A percentile compares a stretch with the other conserved stretches of the same genome.
Evolutionary conservation across 2,329 filamentous ascomycete species (phyloP).

Genomic region (Conoideocrella luteorostrata): DNA sequence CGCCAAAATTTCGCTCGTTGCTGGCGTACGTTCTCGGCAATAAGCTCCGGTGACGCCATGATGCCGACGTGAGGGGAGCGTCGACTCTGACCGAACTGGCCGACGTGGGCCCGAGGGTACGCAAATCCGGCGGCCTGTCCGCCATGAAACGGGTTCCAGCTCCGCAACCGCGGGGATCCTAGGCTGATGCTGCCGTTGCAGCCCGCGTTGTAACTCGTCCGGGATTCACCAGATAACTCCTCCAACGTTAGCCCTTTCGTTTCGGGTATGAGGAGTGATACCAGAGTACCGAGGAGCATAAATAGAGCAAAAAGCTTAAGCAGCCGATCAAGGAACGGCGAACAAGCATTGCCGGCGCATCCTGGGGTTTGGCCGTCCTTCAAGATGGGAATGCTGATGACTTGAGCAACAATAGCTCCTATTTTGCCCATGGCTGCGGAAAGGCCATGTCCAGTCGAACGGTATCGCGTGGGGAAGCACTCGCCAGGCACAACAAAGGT

Average conservation of each 20-base stretch:
- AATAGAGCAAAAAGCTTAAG: conserved; percentile 75
- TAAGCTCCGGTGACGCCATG: conserved; percentile 36
- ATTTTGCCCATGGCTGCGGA: conserved; percentile 62
- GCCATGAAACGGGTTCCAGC: conserved; percentile 43
- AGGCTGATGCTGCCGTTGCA: conserved; percentile 42
- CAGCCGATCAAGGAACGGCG: conserved; percentile 62
- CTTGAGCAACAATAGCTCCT: conserved; percentile 61
- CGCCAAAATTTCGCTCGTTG: conserved; percentile 24
- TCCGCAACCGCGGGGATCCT: conserved; percentile 22
- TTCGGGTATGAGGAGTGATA: conserved; percentile 68
- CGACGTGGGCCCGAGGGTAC: conserved; percentile 31
- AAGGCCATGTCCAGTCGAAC: conserved; percentile 57
- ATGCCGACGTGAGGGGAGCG: conserved; percentile 31
- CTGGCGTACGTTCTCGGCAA: conserved; percentile 18
- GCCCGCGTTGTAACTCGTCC: conserved; percentile 50
- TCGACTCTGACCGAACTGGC: conserved; percentile 19
- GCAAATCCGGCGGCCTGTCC: conserved; percentile 46
- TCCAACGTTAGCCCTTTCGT: conserved; percentile 70
- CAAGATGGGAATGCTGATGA: conserved; percentile 57
- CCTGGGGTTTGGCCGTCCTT: conserved; percentile 46
- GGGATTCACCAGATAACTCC: conserved; percentile 59
- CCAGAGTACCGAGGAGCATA: conserved; percentile 67
- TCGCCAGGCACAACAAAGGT: conserved; percentile 61
- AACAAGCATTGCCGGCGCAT: conserved; percentile 42
- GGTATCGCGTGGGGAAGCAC: conserved; percentile 58